Conservation (phyloP, 2,329 filamentous ascomycete genomes). For the Rasamsonia emersonii region DNA sequence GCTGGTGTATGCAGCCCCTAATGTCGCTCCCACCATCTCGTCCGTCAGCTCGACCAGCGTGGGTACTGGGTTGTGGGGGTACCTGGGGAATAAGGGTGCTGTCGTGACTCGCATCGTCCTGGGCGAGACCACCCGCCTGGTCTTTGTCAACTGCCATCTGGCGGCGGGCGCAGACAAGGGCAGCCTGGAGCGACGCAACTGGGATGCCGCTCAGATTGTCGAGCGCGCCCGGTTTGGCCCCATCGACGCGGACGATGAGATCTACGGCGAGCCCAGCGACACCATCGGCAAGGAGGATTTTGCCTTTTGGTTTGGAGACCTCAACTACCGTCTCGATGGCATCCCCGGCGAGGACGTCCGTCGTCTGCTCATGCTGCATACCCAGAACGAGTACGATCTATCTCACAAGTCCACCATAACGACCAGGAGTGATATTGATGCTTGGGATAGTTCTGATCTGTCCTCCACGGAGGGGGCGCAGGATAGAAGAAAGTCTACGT, state of each 20-base stretch:
- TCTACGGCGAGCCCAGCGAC: conserved; percentile 49
- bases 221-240: conserved; percentile 70
- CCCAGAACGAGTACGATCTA: conserved; percentile 64
- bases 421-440: too few species aligned
- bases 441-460: conserved; percentile 1
- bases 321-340: conserved; percentile 87
- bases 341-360: conserved; percentile 87
- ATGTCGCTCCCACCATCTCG: conserved; percentile 63
- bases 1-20: conserved; percentile 75
- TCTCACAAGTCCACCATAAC: conserved; percentile 5
- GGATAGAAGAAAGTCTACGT: conserved; percentile 1
- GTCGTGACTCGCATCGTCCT: conserved; percentile 73
- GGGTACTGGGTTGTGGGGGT: conserved; percentile 83
- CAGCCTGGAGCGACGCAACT: conserved; percentile 74
- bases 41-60: conserved; percentile 75
- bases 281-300: conserved; percentile 85
- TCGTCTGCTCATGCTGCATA: conserved; percentile 72
- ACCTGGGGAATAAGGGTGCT: conserved; percentile 93
- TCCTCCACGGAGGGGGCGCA: neutral
- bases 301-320: conserved; percentile 90
- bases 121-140: conserved; percentile 78
- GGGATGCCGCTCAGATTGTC: conserved; percentile 76
- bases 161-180: conserved; percentile 74
- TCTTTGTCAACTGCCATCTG: conserved; percentile 87
- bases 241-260: conserved; percentile 54